Base-by-base conservation (phyloP, 2,329 filamentous ascomycete genomes). In the Bipolaris sorokiniana region DNA sequence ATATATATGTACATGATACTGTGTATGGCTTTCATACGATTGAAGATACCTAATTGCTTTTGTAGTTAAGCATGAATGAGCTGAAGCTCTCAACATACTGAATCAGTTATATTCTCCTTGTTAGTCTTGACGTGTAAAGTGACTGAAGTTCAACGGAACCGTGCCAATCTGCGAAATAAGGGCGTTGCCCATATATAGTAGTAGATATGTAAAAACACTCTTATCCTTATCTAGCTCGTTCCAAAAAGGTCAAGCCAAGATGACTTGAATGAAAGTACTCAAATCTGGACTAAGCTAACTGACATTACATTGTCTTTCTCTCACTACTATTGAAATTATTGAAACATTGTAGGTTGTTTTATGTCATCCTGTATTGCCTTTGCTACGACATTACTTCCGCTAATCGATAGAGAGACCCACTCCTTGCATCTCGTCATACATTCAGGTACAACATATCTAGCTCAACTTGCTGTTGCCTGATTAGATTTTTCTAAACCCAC, bases 11-110 rank as follows among this genome's bases (percentile, higher is more conserved):
- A n/a, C 5, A 31, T 33, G 20, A 31, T n/a, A 3, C 31, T 46
- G 7, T 40, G 20, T 38, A 22, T 26, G 6, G 31, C n/a, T 44
- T 48, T 23, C 2, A 5, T 51, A 22, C 34, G 46, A 51, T 38
- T 5, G 31, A 18, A 44, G 52, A 54, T 54, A 45, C 47, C 52
- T 50, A 51, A 45, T 15, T 45, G n/a, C 28, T 38, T 26, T 45
- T 16, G 38, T 41, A 49, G 45, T 36, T 37, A 26, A 48, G 37
- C 15, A 53, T 34, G 18, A n/a, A 48, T 13, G 34, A 47, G 34
- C 23, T 6, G 44, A 13, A 18, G 26, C 28, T 46, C 44, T 46
- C 23, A 15, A 6, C 23, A 26, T 48, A 33, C 42, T 28, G 7
- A 11, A 20, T 9, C 2, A 9, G 2, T 28, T 3, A 10, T 28